Evolutionary conservation across 73 alveolate species (phyloP), one percentile per base, ranked within the genome.

Genomic region (Stentor coeruleus): DNA sequence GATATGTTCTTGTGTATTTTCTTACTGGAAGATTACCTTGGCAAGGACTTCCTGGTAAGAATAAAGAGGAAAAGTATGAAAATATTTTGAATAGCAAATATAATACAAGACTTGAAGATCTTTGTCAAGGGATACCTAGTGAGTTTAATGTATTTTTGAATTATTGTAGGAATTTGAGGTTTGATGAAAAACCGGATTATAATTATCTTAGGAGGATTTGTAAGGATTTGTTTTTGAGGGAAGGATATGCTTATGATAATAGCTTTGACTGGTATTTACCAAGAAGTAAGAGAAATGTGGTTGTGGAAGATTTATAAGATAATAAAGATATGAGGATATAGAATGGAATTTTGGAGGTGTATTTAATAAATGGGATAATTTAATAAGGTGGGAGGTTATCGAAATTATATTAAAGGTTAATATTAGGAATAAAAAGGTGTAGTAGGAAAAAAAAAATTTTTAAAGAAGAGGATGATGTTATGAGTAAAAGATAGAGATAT

Each of bases 121-220:
- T 95, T 85, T 92, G 96, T 49, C 90, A 85, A 75, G 97, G 96
- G 42, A 72, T 89, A n/a, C 97, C 96, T 39, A 94, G 92, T 84
- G 97, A 94, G 85, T 92, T 96, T 86, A 91, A 87, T 0, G 90
- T 77, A 38, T 93, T 90, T 76, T 49, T 94, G 82, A 94, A 92
- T 84, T 93, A 94, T 89, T 92, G 97, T 76, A 88, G 94, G 60
- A 85, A 88, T 35, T 76, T 96, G 81, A 91, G 88, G 74, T 96
- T 96, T 83, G 98, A 94, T 82, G 98, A 96, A 83, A 90, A 86
- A 59, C 99, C 99, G 3, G 74, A 86, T 86, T 86, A 86, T 81
- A 55, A 59, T 42, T 66, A 86, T 81, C 30, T 86, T 31, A 81
- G 76, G 42, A 60, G 82, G 35, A 35, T 75, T 11, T 74, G 80